Evolutionary conservation across 108 stramenopile genomes (phyloP), one percentile per base, ranked within the genome.

Genomic region (Aurantiochytrium sp.): DNA sequence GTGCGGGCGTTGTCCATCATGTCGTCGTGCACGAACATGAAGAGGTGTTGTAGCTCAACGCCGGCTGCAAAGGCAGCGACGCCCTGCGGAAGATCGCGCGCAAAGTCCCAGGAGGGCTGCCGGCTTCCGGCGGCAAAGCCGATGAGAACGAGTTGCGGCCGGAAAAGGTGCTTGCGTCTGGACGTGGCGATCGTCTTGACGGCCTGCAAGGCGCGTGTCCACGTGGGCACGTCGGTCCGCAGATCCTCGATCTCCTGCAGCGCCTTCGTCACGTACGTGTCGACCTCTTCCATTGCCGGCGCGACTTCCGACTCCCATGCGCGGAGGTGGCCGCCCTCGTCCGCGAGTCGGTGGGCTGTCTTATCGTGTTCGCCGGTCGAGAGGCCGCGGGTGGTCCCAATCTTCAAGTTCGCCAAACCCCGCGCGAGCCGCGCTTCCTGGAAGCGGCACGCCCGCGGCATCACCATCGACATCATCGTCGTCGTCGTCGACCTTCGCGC

Each of bases 11-110:
- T 41, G 45, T 81, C 73, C 73, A 81, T 81, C 73, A 81, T 41
- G 32, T 81, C 73, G 39, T 81, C 73, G 24, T 81, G 73, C 73
- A 81, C 73, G 73, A 81, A 48, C 73, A 81, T 81, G 24, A 81
- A 81, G 42, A 81, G 73, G 45, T 81, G 73, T 48, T 81, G 73
- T 6, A 81, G 45, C 45, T 81, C 73, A 22, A 81, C 73, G 12
- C 73, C 73, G 12, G 73, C 73, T 6, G 73, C 73, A 2, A 81
- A 81, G 6, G 39, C 4, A 6, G 45, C 24, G 15, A 48, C 17
- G 2, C 3, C 73, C 10, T 30, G 1, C 10, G 59, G 34, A 34
- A 65, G 59, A 1, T 65, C 59, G 34, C 34, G 59, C 42, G 45
- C 73, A 48, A 41, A 48, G 45, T 81, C 30, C 73, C 39, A 48